Conservation (phyloP, 441 rosid species). For the Syzygium malaccense region DNA sequence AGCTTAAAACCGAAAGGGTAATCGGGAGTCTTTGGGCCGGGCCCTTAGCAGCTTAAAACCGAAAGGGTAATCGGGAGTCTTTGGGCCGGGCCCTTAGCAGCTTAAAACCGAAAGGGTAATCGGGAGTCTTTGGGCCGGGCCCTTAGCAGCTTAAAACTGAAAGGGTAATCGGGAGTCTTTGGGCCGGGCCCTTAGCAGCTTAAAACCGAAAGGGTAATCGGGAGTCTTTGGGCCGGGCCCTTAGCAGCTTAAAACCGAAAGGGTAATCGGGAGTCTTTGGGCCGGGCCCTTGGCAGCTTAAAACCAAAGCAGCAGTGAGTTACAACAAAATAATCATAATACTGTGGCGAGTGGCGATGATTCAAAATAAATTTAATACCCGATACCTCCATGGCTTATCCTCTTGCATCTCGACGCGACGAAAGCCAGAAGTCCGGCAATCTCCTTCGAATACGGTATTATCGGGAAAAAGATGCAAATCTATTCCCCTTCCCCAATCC, state of each 20-base stretch:
- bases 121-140: too few species aligned
- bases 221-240: too few species aligned
- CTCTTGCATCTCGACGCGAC: conserved; percentile 87
- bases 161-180: too few species aligned
- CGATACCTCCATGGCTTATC: conserved; percentile 86
- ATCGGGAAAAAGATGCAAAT: conserved; percentile 67
- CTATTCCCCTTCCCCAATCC: conserved; percentile 95
- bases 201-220: not conserved
- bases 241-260: too few species aligned
- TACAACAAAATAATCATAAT: not conserved
- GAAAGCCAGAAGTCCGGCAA: conserved; percentile 76
- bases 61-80: too few species aligned
- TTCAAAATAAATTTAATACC: conserved; percentile 25
- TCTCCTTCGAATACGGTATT: conserved; percentile 24
- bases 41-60: too few species aligned
- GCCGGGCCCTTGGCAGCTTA: conserved; percentile 13
- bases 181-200: conserved; percentile 12
- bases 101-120: too few species aligned
- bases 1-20: conserved; percentile 1
- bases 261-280: too few species aligned
- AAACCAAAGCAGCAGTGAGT: not conserved
- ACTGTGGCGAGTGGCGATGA: not conserved
- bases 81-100: conserved; percentile 10
- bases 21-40: too few species aligned
- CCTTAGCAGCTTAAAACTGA: too few species aligned